A percentile compares a stretch with the other conserved stretches of the same genome.
Conservation (phyloP, 495 filamentous ascomycete species). For the Bombardia bombarda region DNA sequence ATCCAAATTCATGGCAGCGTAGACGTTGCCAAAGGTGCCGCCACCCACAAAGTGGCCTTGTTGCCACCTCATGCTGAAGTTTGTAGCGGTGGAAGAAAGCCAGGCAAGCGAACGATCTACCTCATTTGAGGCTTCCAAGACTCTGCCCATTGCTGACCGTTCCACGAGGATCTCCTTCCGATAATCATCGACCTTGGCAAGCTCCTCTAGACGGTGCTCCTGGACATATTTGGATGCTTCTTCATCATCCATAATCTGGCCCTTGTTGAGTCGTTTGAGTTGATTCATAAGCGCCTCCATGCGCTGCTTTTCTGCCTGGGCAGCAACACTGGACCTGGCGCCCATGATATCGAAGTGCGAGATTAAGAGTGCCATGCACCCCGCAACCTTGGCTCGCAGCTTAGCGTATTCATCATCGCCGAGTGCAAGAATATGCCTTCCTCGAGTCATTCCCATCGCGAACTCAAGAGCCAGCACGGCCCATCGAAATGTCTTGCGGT, state of each 20-base stretch:
- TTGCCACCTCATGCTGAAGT: conserved; percentile 93
- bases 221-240: conserved; percentile 68
- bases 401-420: conserved; percentile 76
- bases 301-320: conserved; percentile 69
- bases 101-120: conserved; percentile 91
- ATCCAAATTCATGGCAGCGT: conserved; percentile 93
- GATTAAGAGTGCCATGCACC: conserved; percentile 95
- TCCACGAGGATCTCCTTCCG: conserved; percentile 78
- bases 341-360: conserved; percentile 99
- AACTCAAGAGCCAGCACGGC: conserved; percentile 92
- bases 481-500: conserved; percentile 95
- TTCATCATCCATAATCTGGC: conserved; percentile 72
- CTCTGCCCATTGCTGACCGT: conserved; percentile 77
- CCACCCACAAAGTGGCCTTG: conserved; percentile 96
- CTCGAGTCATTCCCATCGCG: conserved; percentile 91
- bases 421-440: conserved; percentile 81
- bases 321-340: conserved; percentile 82
- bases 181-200: conserved; percentile 66
- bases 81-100: conserved; percentile 86
- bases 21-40: conserved; percentile 94
- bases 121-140: conserved; percentile 89
- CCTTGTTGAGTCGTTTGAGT: conserved; percentile 64
- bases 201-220: conserved; percentile 60
- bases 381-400: conserved; percentile 83
- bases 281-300: conserved; percentile 70